Evolutionary conservation across 1,284 basidiomycete species (phyloP), one percentile per base, ranked within the genome.

Genomic region (Ustilago vetiveriae): DNA sequence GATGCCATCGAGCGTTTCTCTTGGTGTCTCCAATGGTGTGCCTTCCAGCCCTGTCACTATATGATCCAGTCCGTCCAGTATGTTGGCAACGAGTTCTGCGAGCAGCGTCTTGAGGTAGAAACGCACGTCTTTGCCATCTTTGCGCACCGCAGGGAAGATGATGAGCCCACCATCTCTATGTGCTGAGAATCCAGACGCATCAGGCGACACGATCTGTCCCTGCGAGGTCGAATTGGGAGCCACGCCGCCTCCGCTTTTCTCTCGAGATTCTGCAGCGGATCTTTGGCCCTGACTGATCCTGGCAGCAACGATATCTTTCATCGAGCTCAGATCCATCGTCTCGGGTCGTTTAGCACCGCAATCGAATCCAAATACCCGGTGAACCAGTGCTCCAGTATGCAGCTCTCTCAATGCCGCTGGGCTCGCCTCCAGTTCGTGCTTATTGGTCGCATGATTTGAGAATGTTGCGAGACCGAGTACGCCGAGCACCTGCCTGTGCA

Each of bases 101-200:
- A 82, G 47, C 8, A 79, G 57, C 19, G 75, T 79, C 33, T 74
- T 73, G 45, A 82, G 60, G 54, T 82, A 81, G 50, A 79, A 80
- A 2, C 72, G 59, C 10, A 81, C 75, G 27, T 81, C 80, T 35
- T 80, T 78, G 5, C 71, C 69, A 41, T 81, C 80, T 24, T 66
- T 71, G 4, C 80, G 62, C 10, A 79, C 72, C 1, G 80, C 77
- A 0, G 80, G 80, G 22, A 81, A 79, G 49, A 80, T 71, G 54
- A 79, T 58, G 3, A 81, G 60, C 2, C 77, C 79, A 27, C 52
- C 60, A 33, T 63, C 69, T 23, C 51, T 62, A n/a, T 62, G 59
- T 17, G 68, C 73, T 2, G 65, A 49, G 45, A 79, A 78, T 14
- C 76, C 79, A 3, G 72, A 42, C 21, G 54, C 33, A 21, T 65